Evolutionary conservation across 768 basidiomycete genomes (phyloP), one percentile per base, ranked within the genome.

Genomic region (Amanita inopinata): DNA sequence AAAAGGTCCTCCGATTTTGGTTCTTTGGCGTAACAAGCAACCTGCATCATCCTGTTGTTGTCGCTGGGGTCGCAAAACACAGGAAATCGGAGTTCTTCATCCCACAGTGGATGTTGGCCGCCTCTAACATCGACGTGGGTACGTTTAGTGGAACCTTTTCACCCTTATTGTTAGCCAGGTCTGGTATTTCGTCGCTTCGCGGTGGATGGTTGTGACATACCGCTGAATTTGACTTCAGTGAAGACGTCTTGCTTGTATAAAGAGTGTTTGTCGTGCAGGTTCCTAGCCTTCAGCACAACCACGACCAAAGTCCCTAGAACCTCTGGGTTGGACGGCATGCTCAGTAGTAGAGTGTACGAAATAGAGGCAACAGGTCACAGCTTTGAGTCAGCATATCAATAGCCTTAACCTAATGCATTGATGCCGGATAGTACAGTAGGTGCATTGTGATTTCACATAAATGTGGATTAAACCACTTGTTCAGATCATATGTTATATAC

Each of bases 181-280:
- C 20, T 20, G 10, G 28, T 15, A 15, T 11, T 35, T 22, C 15
- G 33, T 23, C 19, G 12, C 45, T 10, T 10, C 11, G 41, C 34
- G n/a, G 17, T 32, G 36, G 17, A 34, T 12, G 33, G 4, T 9
- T 35, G 3, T 30, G 11, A 49, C 61, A 46, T 40, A 66, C 73
- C 71, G 50, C 71, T 73, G 15, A 92, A 61, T 2, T 67, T 63
- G 4, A 78, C 67, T 49, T 83, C 72, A 2, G 80, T 81, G 56
- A 80, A 94, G 1, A 85, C 90, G 60, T 93, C 86, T 56, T 94
- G 91, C 59, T 96, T 97, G 60, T 85, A 83, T 56, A 96, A 83
- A 5, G 75, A 78, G 51, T 84, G 85, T 39, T 80, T 83, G 63
- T 93, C 83, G 46, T 74, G 74, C 15, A 94, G 69, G 54, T 94